Conservation (phyloP, 1,284 basidiomycete genomes). For the Phaffia rhodozyma region DNA sequence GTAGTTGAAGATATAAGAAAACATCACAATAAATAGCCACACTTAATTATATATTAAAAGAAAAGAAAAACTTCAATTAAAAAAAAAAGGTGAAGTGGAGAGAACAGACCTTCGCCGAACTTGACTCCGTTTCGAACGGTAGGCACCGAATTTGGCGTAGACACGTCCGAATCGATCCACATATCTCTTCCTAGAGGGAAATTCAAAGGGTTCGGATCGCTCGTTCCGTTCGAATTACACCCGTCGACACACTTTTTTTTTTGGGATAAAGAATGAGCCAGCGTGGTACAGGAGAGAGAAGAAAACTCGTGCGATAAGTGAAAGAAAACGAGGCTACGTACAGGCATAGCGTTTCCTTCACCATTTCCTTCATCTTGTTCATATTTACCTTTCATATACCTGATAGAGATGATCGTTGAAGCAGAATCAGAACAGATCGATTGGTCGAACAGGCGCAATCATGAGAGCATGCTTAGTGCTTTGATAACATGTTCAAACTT, state of each 20-base stretch:
- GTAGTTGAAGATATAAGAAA: too few species aligned
- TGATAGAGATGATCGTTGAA: slow-evolving; percentile 22
- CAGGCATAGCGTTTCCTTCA: slow-evolving; percentile 38
- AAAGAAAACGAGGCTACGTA: not conserved
- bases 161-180: slow-evolving; percentile 75
- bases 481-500: too few species aligned
- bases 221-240: slow-evolving; percentile 36
- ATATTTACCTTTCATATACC: slow-evolving; percentile 60
- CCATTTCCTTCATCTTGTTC: slow-evolving; percentile 51
- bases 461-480: too few species aligned
- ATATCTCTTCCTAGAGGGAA: slow-evolving; percentile 50
- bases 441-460: too few species aligned
- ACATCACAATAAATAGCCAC: too few species aligned
- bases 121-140: slow-evolving; percentile 70
- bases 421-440: not conserved
- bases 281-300: not conserved
- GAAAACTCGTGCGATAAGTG: not conserved
- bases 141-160: slow-evolving; percentile 50
- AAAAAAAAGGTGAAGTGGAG: too few species aligned
- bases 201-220: slow-evolving; percentile 43
- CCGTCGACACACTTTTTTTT: slow-evolving; percentile 22
- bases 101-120: slow-evolving; percentile 54
- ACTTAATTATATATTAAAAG: too few species aligned
- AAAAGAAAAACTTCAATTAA: too few species aligned
- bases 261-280: slow-evolving; percentile 13